Percentiles rank a stretch among this genome's conserved stretches.
Evolutionary conservation across 73 alveolate genomes (phyloP).

Genomic region (Urostyla sp.): DNA sequence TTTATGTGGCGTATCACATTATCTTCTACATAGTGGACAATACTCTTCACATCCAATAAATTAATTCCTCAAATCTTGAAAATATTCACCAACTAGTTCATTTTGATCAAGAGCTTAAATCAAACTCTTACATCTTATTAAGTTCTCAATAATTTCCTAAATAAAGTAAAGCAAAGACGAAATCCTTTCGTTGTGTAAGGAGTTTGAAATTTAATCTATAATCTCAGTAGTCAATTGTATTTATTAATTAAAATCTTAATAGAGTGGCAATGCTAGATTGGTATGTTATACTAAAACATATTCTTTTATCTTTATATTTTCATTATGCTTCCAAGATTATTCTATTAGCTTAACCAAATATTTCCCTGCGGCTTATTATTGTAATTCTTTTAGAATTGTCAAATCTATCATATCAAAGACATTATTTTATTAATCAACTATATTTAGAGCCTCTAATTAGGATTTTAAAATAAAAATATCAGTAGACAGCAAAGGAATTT

Average conservation of each 20-base stretch:
- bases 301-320: too few species aligned
- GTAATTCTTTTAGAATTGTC: too few species aligned
- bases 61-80: background rate
- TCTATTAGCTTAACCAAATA: too few species aligned
- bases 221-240: background rate
- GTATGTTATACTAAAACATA: too few species aligned
- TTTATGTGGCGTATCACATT: conserved; percentile 15
- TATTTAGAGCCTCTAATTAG: background rate
- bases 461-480: too few species aligned
- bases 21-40: conserved; percentile 34
- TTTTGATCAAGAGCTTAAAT: background rate
- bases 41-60: conserved; percentile 29
- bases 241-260: too few species aligned
- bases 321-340: too few species aligned
- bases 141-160: background rate
- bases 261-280: too few species aligned
- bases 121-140: background rate
- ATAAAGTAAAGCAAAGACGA: background rate
- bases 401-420: too few species aligned
- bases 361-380: too few species aligned
- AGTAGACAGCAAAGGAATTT: background rate
- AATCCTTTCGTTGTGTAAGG: background rate
- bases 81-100: background rate
- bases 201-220: background rate
- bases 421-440: too few species aligned